Evolutionary conservation across 2,329 filamentous ascomycete genomes (phyloP), one percentile per base, ranked within the genome.

Genomic region (Metarhizium guizhouense): DNA sequence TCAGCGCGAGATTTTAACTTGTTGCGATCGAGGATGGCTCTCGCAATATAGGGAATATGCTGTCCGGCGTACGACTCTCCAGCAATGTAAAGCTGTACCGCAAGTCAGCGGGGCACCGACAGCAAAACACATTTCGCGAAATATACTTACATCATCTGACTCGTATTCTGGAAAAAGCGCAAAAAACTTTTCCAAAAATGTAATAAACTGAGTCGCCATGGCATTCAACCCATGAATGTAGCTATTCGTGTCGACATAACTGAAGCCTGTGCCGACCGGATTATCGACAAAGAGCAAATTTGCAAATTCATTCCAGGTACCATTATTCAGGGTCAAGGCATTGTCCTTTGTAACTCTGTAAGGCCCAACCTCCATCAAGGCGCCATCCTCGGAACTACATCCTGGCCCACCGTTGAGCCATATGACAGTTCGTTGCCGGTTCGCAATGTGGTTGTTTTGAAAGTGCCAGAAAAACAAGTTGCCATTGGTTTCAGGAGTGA

Each of bases 401-500:
- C 95, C 94, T 1, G 94, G 94, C 0, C 94, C 95, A 54, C 94
- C 95, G 68, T 99, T 99, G 56, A 99, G 75, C 94, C 95, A 99
- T 66, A 99, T 85, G 11, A 99, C 88, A 3, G 92, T 96, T 56
- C 94, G 84, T 70, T 94, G 89, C 64, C 82, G 84, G 68, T 97
- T 89, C 56, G 91, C 93, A 62, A 99, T 96, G 70, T 99, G 94
- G 63, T 89, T 83, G 69, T 97, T 97, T 69, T 96, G 85, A 69
- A 89, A 96, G 67, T 96, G 90, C 94, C 94, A 99, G 78, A 99
- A 99, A 78, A 97, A 99, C 18, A 99, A 75, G 71, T 97, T 95
- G 63, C 90, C 93, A 68, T 97, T 90, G 69, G 87, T 82, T 62
- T 90, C 85, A 20, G 87, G 82, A 38, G 85, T 88, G 65, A 99